Percentiles rank a stretch among this genome's conserved stretches.
phyloP scores from a whole-genome alignment of 2,329 filamentous ascomycete species.

The Beauveria medogensis region DNA sequence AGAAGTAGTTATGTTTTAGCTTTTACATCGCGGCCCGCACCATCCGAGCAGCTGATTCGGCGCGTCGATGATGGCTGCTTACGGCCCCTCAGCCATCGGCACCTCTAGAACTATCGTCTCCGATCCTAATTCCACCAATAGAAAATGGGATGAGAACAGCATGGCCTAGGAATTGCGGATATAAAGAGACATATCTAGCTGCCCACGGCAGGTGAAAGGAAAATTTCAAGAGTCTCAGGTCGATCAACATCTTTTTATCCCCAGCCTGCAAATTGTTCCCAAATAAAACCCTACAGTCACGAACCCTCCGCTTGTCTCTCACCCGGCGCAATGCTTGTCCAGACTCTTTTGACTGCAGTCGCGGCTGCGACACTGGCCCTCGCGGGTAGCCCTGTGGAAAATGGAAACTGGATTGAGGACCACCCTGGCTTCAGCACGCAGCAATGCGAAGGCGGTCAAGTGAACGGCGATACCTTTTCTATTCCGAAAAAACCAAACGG shows the following conservation, averaged over 20 bases:
- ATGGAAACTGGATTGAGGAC: conserved; percentile 6
- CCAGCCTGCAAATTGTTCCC: too few relatives aligned
- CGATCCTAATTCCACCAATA: conserved; percentile 7
- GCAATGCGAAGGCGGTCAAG: conserved; percentile 4
- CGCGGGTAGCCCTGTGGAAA: conserved; percentile 3
- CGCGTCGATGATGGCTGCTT: not conserved
- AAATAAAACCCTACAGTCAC: not conserved
- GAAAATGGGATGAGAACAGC: not conserved
- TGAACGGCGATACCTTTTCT: conserved; percentile 5
- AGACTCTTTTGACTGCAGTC: not conserved
- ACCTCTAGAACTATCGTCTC: not conserved
- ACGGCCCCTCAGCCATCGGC: not conserved
- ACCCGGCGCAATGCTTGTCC: not conserved
- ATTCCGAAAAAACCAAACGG: conserved; percentile 1
- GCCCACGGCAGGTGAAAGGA: not conserved
- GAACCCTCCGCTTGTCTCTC: not conserved
- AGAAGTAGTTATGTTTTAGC: not conserved
- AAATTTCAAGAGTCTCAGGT: not conserved
- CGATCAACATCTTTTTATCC: not conserved
- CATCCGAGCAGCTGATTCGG: not conserved
- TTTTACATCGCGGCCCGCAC: not conserved
- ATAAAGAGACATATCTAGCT: not conserved
- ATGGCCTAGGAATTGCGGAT: not conserved
- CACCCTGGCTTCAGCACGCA: not conserved
- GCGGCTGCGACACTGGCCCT: not conserved